Base-by-base conservation (phyloP, 2,329 filamentous ascomycete species). In the Colletotrichum sansevieriae region DNA sequence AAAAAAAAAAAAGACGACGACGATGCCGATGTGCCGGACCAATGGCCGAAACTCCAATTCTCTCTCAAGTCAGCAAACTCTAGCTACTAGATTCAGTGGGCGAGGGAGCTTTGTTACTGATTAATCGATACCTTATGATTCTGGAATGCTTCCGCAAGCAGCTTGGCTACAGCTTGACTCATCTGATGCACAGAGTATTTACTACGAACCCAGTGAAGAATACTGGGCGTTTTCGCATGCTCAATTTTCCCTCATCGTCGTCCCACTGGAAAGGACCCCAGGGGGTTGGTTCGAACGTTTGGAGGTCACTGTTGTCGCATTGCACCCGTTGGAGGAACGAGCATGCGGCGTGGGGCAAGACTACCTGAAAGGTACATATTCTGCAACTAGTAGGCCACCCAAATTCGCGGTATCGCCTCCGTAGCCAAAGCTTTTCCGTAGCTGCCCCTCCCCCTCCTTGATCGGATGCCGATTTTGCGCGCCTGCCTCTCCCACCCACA, bases 401-500 rank as follows among this genome's bases (percentile, higher is more conserved):
- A 9, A 44, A 5, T 9, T 25, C 10, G 8, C 22, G 41, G 66
- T 69, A 69, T 43, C 46, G 4, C 9, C 11, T 43, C 35, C 39
- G 66, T 69, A 69, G 35, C 43, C 41, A 47, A 35, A 22, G 43
- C 43, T 60, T 68, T 56, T 66, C 22, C 33, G 35, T 51, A 18
- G 49, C 51, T 69, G 63, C 66, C 62, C 66, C 66, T 66, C 66
- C 66, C 66, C 66, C 66, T 66, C 66, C 62, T 66, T 69, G 55
- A 66, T 66, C 63, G 62, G 66, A 69, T 59, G 44, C 61, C 49
- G 65, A 65, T 68, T 68, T 68, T 68, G 61, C 65, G 65, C 65
- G 62, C 46, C 52, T 68, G 33, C 51, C 56, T 39, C 29, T 62
- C 57, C 41, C 63, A 39, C 63, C 57, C 46, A 44, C 65, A 63